Evolutionary conservation across 352 stramenopile genomes (phyloP).

Genomic region (Halophytophthora polymorphica): DNA sequence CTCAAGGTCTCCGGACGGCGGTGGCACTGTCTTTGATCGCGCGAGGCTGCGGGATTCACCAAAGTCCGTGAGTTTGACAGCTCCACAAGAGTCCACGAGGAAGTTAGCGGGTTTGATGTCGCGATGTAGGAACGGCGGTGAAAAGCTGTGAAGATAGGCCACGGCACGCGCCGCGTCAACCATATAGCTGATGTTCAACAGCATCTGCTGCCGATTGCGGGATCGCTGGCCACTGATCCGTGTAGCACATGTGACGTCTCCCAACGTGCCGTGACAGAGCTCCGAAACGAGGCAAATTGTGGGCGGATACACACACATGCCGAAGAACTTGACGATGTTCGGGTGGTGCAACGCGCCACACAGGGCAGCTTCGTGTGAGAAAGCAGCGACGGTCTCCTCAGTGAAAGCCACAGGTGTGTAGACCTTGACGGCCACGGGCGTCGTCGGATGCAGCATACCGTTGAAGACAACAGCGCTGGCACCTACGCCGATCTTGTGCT

Average conservation of each 20-base stretch:
- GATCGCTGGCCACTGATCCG: not conserved
- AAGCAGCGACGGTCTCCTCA: conserved; percentile 52
- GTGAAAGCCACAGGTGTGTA: conserved; percentile 52
- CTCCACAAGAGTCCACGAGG: conserved; percentile 51
- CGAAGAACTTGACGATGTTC: conserved; percentile 51
- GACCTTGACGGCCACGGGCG: conserved; percentile 58
- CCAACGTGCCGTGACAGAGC: conserved; percentile 64
- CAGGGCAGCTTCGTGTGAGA: conserved; percentile 52
- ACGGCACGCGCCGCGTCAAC: conserved; percentile 56
- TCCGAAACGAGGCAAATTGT: conserved; percentile 73
- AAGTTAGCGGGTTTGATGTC: conserved; percentile 85
- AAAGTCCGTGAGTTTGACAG: conserved; percentile 83
- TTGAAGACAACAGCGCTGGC: conserved; percentile 46
- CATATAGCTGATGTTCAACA: conserved; percentile 65
- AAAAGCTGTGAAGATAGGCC: conserved; percentile 75
- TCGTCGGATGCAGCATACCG: conserved; percentile 28
- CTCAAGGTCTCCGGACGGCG: not conserved
- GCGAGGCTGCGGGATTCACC: conserved; percentile 48
- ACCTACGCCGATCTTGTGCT: conserved; percentile 46
- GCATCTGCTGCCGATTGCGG: conserved; percentile 38
- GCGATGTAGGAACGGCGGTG: conserved; percentile 60
- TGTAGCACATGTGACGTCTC: conserved; percentile 26
- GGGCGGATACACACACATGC: conserved; percentile 71
- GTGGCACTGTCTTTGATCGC: conserved; percentile 6
- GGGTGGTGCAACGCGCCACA: conserved; percentile 49